A percentile compares a stretch with the other conserved stretches of the same genome.
Conservation (phyloP, 164 flowering plant species). For the Aristolochia californica region DNA sequence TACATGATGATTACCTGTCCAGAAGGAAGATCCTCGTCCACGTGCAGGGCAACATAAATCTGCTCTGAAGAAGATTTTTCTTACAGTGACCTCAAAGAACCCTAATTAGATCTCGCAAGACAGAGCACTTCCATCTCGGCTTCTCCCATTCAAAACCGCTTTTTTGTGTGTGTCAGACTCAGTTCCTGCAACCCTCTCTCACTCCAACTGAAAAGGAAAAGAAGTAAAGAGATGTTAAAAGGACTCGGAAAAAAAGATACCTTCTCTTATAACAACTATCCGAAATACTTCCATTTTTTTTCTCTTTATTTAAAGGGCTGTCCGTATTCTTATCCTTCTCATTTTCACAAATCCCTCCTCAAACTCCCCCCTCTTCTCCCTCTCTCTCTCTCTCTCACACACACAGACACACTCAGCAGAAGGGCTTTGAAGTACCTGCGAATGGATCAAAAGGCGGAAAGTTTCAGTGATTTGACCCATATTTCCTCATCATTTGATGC, state of each 20-base stretch:
- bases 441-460: constrained; percentile 34
- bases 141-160: constrained; percentile 11
- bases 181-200: constrained; percentile 18
- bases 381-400: not conserved
- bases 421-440: constrained; percentile 32
- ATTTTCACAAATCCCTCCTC: constrained; percentile 5
- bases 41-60: constrained; percentile 37
- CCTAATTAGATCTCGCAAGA: constrained; percentile 21
- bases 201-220: constrained; percentile 28
- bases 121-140: constrained; percentile 4
- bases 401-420: not conserved
- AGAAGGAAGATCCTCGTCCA: constrained; percentile 40
- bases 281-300: constrained; percentile 9
- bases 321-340: not conserved
- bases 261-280: constrained; percentile 49
- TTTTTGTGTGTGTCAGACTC: constrained; percentile 37
- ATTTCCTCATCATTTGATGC: constrained; percentile 54
- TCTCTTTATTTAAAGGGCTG: not conserved
- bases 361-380: constrained; percentile 3
- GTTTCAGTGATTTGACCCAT: constrained; percentile 46
- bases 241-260: constrained; percentile 45
- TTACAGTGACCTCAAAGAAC: constrained; percentile 23
- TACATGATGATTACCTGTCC: constrained; percentile 22
- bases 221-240: constrained; percentile 20
- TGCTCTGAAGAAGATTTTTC: constrained; percentile 8